Evolutionary conservation across 805 yeast species (phyloP), one percentile per base, ranked within the genome.

Genomic region (Teunomyces aglyptinius): DNA sequence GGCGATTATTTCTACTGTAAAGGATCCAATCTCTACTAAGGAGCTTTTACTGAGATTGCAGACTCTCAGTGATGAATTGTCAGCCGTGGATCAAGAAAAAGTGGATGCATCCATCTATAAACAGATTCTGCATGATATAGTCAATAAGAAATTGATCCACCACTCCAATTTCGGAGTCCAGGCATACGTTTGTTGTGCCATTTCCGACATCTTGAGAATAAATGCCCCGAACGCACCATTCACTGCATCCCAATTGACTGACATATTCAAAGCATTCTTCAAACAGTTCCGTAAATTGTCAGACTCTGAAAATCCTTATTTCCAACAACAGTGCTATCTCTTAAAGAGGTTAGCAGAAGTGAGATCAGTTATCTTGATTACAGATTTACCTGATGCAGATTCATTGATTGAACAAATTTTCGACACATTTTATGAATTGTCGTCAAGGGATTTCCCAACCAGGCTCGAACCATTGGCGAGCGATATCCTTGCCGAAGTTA

Each of bases 161-260:
- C 85, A 83, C 57, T 73, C 79, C 41, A 89, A 88, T 57, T 48
- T 61, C 3, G 94, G 92, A 4, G 81, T 90, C 6, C 85, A 82
- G 52, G 81, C 91, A 0, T 80, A 73, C 48, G 77, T 77, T 1
- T 82, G 94, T 6, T 85, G 95, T 57, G 83, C 94, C 51, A 51
- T 89, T 6, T 75, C 89, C 5, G 96, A 90, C 60, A 71, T 91
- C 7, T 64, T 90, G 35, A 72, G 96, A 48, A 63, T 91, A 12
- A 85, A 76, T 57, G 97, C 96, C 0, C 97, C 97, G 0, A 88
- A 90, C 60, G 96, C 96, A 5, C 97, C 97, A 3, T 90, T 77
- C 63, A 80, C 86, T 1, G 81, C 82, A 19, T 51, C 68, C 1
- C 83, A 85, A 53, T 70, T 90, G 32, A 70, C 81, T 0, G 82